Percentiles rank a stretch among this genome's conserved stretches.
Evolutionary conservation across 768 basidiomycete species (phyloP).

Genomic region (Pilatotrama ljubarskyi): DNA sequence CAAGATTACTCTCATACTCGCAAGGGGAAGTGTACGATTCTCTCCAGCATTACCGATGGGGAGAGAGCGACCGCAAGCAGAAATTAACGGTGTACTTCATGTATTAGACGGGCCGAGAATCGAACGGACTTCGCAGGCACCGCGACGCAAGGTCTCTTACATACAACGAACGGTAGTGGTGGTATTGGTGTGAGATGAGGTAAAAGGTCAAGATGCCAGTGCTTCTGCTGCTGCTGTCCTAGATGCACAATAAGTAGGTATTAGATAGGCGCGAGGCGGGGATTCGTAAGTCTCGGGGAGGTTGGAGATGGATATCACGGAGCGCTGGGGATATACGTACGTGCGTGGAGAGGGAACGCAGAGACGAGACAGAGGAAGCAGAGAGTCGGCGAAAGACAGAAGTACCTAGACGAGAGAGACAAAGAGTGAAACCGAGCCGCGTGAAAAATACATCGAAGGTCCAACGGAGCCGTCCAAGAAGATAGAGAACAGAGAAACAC

Average conservation of each 20-base stretch:
- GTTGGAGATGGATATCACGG: conserved; percentile 8
- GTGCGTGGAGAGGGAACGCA: not conserved
- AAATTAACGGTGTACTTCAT: too few species aligned
- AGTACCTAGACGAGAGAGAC: not conserved
- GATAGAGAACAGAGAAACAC: not conserved
- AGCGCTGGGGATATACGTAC: conserved; percentile 7
- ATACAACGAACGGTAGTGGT: conserved; percentile 13
- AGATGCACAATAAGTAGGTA: conserved; percentile 20
- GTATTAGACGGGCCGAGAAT: too few species aligned
- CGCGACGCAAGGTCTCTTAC: conserved; percentile 5
- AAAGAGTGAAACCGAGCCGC: not conserved
- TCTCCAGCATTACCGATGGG: too few species aligned
- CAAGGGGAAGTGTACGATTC: not conserved
- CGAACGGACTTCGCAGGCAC: not conserved
- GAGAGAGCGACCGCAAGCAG: too few species aligned
- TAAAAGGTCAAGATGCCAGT: not conserved
- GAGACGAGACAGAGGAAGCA: not conserved
- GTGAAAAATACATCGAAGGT: conserved; percentile 18
- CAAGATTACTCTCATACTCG: too few species aligned
- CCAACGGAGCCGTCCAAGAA: conserved; percentile 15
- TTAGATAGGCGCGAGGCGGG: conserved; percentile 7
- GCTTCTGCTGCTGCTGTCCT: not conserved
- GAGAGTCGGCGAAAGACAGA: too few species aligned
- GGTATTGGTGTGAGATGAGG: not conserved
- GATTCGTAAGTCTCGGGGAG: not conserved